Percentiles rank a stretch among this genome's conserved stretches.
Conservation (phyloP, 2,329 filamentous ascomycete genomes). For the Corinectria fuckeliana region DNA sequence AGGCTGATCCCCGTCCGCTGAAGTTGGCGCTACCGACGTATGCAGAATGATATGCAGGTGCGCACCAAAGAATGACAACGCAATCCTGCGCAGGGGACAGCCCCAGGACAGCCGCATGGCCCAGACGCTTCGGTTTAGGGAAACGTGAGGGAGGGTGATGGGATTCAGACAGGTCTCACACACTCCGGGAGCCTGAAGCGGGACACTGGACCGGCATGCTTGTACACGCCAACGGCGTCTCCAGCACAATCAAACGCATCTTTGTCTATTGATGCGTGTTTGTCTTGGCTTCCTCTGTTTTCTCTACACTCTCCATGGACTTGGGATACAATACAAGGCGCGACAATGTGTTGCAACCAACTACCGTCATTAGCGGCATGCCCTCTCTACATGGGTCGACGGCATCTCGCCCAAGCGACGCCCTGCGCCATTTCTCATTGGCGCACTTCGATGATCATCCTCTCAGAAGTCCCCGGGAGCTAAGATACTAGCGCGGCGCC, state of each 20-base stretch:
- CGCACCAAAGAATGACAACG: constrained; percentile 13
- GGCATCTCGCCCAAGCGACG: constrained; percentile 1
- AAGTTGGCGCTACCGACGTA: constrained; percentile 8
- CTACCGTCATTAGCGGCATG: constrained; percentile 18
- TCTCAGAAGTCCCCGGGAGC: constrained; percentile 25
- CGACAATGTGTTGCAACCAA: background rate
- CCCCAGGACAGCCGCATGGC: background rate
- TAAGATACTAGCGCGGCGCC: constrained; percentile 19
- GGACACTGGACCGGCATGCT: constrained; percentile 2
- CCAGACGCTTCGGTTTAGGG: background rate
- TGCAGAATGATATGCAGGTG: constrained; percentile 23
- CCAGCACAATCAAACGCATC: background rate
- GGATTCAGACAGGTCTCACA: constrained; percentile 11
- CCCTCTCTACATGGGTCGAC: constrained; percentile 8
- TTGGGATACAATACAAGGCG: background rate
- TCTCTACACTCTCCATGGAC: background rate
- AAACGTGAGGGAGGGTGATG: background rate
- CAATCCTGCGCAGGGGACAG: constrained; percentile 1
- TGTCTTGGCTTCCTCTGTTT: background rate
- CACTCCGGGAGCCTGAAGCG: background rate
- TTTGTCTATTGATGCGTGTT: background rate
- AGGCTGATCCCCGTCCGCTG: background rate
- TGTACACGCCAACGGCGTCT: background rate
- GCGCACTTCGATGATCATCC: background rate
- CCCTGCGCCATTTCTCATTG: background rate